A percentile compares a stretch with the other conserved stretches of the same genome.
phyloP scores from a whole-genome alignment of 306 rosid genomes.

The Gastrolobium villosum region DNA sequence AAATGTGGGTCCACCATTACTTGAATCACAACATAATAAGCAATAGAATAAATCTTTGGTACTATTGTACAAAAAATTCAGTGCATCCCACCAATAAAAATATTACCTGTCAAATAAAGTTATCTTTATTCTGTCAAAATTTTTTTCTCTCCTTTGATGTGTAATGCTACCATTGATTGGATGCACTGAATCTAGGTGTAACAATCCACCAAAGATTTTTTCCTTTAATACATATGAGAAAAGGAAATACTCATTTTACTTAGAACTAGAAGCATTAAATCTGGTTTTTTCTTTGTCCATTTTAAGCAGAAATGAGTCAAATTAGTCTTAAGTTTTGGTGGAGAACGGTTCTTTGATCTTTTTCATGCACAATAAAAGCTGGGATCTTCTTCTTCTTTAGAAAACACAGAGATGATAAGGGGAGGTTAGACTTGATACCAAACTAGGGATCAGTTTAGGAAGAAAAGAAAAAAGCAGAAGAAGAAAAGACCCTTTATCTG shows the following conservation, averaged over 20 bases:
- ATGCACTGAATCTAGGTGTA: no score
- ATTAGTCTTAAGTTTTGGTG: background rate
- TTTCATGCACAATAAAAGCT: background rate
- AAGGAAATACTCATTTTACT: constrained; percentile 3
- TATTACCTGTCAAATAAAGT: no score
- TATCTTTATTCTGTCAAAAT: no score
- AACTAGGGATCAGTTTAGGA: constrained; percentile 34
- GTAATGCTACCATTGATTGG: no score
- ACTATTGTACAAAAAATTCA: no score
- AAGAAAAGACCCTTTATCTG: constrained; percentile 45
- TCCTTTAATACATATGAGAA: background rate
- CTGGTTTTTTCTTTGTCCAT: background rate
- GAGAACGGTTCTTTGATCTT: background rate
- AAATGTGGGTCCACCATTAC: no score
- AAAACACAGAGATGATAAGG: constrained; percentile 30
- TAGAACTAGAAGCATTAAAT: background rate
- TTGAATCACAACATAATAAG: no score
- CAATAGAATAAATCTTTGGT: no score
- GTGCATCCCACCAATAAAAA: no score
- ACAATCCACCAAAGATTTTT: no score
- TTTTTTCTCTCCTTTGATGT: no score
- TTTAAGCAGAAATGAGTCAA: background rate
- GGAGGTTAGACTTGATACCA: background rate
- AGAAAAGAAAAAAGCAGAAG: background rate
- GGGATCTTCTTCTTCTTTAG: background rate